Evolutionary conservation across 495 filamentous ascomycete genomes (phyloP), one percentile per base, ranked within the genome.

Genomic region (Penicillium steckii): DNA sequence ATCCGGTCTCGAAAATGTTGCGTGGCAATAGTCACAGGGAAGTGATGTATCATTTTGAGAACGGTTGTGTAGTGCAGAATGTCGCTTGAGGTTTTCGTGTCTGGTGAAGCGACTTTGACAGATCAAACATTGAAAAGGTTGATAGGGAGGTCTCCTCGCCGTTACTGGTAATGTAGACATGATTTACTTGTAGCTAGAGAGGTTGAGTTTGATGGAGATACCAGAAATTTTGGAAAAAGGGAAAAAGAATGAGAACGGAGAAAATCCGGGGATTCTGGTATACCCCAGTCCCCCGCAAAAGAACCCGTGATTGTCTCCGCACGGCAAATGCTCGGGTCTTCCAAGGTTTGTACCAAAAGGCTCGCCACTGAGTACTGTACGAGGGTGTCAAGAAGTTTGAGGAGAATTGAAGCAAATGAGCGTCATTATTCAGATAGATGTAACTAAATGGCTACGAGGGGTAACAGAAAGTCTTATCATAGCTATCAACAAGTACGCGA

Each of bases 71-170:
- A 70, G 52, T 2, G 56, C 55, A 13, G 67, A 57, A 59, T 72
- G 69, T 41, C 69, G 64, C 48, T 72, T 72, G 57, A 72, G 67
- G 47, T 72, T 72, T 48, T 72, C 69, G 49, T 70, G 65, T 38
- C 69, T 58, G 24, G 67, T 72, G 44, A 72, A 72, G 9, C 69
- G 69, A 26, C 59, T 65, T 37, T 57, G 58, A 45, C 69, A 72
- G 33, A 65, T 40, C 6, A 56, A 29, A 51, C 69, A 72, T 47
- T 72, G 67, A 37, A 70, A 72, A 21, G 69, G 69, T 41, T 66
- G 69, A 22, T 29, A 46, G 22, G 33, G 26, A 9, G 44, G 35
- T 13, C 23, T 41, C 18, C 38, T 17, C 10, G 19, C 18, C 2
- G 18, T 13, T 19, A 41, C 38, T 12, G 17, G 19, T 19, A 19